These are phyloP conservation scores for Umbilicus rupestris DNA, from an alignment of 164 flowering plant species.

Conservation along the genomic window DNA sequence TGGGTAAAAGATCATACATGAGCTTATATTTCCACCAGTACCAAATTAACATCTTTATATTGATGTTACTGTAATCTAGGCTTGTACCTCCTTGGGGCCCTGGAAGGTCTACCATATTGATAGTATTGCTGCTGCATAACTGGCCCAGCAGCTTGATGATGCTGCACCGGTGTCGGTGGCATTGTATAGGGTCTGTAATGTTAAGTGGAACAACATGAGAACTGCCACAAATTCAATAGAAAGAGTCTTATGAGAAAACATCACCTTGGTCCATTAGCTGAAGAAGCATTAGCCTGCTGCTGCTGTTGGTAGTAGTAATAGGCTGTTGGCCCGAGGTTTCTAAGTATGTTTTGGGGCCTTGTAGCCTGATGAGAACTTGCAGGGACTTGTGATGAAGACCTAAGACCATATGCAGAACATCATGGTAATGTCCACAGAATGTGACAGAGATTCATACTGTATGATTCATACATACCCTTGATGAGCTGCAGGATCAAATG, in stretches of 20 bases:
- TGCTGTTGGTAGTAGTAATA: background rate
- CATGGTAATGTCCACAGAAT: background rate
- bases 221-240: background rate
- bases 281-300: background rate
- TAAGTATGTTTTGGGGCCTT: background rate
- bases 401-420: background rate
- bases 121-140: background rate
- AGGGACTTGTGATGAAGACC: background rate
- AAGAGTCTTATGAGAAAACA: background rate
- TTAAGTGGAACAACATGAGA: background rate
- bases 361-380: background rate
- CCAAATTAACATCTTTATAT: background rate
- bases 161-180: background rate
- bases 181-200: background rate
- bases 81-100: background rate
- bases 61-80: background rate
- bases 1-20: background rate
- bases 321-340: background rate
- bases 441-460: background rate
- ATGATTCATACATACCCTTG: background rate
- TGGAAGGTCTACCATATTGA: background rate
- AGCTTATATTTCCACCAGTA: background rate
- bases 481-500: background rate
- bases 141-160: background rate
- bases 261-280: background rate